Conservation (phyloP, 345 rosid species). For the Conringia planisiliqua region DNA sequence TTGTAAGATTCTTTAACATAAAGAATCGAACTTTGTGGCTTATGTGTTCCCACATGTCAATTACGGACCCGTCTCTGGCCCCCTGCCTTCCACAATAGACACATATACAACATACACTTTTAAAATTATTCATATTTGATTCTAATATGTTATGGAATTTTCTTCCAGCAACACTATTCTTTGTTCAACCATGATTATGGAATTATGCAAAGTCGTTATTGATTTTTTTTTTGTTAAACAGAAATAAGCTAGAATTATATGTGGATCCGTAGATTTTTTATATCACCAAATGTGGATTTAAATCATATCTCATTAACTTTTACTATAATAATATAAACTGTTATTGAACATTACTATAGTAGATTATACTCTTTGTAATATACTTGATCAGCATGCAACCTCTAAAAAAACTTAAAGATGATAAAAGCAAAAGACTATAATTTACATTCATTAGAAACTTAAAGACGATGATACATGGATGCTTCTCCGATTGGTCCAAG, state of each 20-base stretch:
- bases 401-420: not conserved
- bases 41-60: constrained; percentile 8
- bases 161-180: not conserved
- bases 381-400: constrained; percentile 1
- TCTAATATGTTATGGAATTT: not conserved
- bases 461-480: constrained; percentile 11
- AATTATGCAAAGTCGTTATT: not conserved
- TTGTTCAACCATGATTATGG: not conserved
- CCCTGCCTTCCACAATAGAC: not conserved
- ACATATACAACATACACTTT: not conserved
- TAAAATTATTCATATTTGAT: not conserved
- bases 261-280: not conserved
- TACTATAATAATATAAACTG: not conserved
- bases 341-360: not conserved
- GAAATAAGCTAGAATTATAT: not conserved
- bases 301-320: not conserved
- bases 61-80: not conserved
- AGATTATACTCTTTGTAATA: not conserved
- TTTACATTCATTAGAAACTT: constrained; percentile 18
- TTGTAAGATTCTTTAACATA: constrained; percentile 8
- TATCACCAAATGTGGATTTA: not conserved
- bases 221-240: not conserved
- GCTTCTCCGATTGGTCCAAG: constrained; percentile 24
- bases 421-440: not conserved
- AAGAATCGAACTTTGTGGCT: constrained; percentile 17